Evolutionary conservation across 1,139 yeast species (phyloP), one percentile per base, ranked within the genome.

Genomic region (Diutina rugosa): DNA sequence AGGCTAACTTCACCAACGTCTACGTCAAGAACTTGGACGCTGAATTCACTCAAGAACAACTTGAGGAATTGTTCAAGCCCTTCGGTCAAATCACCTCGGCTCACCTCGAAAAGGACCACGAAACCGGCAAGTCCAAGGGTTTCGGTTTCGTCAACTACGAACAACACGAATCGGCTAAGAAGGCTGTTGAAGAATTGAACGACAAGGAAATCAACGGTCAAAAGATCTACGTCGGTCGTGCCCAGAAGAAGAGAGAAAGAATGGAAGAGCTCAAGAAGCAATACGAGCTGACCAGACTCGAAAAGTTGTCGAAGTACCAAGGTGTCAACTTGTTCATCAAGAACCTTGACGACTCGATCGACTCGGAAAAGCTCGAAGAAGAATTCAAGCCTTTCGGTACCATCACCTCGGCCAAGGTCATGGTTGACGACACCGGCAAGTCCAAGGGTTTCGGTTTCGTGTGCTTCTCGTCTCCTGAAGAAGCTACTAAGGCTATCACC

Each of bases 381-480:
- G 97, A 90, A 76, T 93, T 93, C 72, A 79, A 90, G 68, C 90
- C 95, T 63, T 90, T 86, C 72, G 99, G 99, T 72, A 76, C 88
- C 69, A 93, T 95, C 77, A 90, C 98, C 65, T 89, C 97, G 62
- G 97, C 95, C 64, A 90, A 89, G 79, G 96, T 93, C 64, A 91
- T 93, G 97, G 84, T 87, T 69, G 97, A 90, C 71, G 97, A 91
- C 67, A 74, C 83, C 62, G 97, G 97, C 65, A 90, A 90, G 78
- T 90, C 98, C 62, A 91, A 89, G 81, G 98, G 99, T 65, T 93
- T 93, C 72, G 99, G 99, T 69, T 93, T 93, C 72, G 99, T 93
- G 67, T 90, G 99, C 78, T 95, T 87, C 87, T 85, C 97, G 58
- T 77, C 95, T 63, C 97, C 98, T 68, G 99, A 93, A 75, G 99